Evolutionary conservation across 2,329 filamentous ascomycete genomes (phyloP).

Genomic region (Colletotrichum musicola): DNA sequence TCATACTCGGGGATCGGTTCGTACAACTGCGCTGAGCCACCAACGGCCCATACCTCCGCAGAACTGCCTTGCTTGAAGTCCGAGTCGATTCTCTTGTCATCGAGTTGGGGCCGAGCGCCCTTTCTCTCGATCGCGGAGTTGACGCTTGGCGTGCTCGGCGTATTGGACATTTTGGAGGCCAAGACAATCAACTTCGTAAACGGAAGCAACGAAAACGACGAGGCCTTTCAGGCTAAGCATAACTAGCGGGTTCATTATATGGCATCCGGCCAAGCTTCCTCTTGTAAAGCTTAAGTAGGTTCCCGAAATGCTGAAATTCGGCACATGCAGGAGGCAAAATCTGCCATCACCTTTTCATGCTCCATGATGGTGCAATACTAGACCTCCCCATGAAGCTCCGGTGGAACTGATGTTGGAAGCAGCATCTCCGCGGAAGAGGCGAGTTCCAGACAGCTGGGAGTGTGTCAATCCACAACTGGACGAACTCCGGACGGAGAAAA

Average conservation of each 20-base stretch:
- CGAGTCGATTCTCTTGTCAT: not conserved
- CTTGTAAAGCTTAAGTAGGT: not conserved
- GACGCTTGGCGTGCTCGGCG: slow-evolving; percentile 19
- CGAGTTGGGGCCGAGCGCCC: not conserved
- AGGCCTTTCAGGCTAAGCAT: not conserved
- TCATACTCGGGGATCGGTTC: slow-evolving; percentile 67
- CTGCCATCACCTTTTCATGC: slow-evolving; percentile 12
- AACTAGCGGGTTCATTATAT: not conserved
- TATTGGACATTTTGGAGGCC: slow-evolving; percentile 2
- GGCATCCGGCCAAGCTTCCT: not conserved
- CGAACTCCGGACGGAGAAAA: not conserved
- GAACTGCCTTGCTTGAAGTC: slow-evolving; percentile 5
- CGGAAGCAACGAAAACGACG: not conserved
- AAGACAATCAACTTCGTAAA: not conserved
- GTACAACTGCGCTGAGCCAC: slow-evolving; percentile 48
- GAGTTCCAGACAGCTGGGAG: not conserved
- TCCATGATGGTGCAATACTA: slow-evolving; percentile 25
- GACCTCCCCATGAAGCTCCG: slow-evolving; percentile 18
- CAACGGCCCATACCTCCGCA: slow-evolving; percentile 21
- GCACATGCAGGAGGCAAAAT: not conserved
- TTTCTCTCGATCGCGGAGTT: slow-evolving; percentile 10
- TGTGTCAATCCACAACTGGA: not conserved
- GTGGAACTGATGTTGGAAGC: no score
- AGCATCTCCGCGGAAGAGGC: slow-evolving; percentile 14
- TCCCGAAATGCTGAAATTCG: not conserved